Evolutionary conservation across 208 protist genomes (phyloP).

Genomic region (Herpetomonas samuelpessoai): DNA sequence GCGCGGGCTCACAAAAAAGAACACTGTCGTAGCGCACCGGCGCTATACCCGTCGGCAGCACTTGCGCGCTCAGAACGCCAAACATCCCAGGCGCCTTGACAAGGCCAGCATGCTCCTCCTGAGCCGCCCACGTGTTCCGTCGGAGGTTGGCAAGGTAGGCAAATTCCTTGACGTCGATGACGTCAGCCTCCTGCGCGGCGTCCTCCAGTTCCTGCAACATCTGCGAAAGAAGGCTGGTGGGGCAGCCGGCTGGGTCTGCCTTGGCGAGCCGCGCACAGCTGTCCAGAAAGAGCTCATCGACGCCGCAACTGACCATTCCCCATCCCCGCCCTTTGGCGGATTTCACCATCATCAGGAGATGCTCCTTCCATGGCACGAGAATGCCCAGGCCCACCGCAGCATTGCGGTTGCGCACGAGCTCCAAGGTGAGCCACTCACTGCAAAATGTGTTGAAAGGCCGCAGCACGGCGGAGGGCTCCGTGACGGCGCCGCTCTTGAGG

Average conservation of each 20-base stretch:
- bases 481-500: conserved; percentile 23
- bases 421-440: conserved; percentile 60
- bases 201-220: conserved; percentile 36
- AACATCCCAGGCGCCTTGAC: not conserved
- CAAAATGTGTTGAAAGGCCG: conserved; percentile 83
- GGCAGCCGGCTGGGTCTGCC: conserved; percentile 19
- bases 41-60: not conserved
- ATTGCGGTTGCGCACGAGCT: conserved; percentile 64
- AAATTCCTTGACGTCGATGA: conserved; percentile 15
- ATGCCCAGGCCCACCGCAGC: conserved; percentile 29
- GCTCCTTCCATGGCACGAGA: conserved; percentile 76
- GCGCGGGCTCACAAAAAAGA: not conserved
- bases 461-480: conserved; percentile 25
- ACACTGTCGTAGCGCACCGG: conserved; percentile 1
- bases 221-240: conserved; percentile 16
- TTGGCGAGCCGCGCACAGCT: conserved; percentile 43
- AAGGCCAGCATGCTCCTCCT: not conserved
- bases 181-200: conserved; percentile 3
- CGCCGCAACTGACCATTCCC: conserved; percentile 54
- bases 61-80: not conserved
- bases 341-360: conserved; percentile 65
- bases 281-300: conserved; percentile 70
- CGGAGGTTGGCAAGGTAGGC: conserved; percentile 21
- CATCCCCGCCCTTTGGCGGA: conserved; percentile 50
- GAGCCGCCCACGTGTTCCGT: conserved; percentile 27